Base-by-base conservation (phyloP, 768 basidiomycete species). In the Hysterangium stoloniferum region DNA sequence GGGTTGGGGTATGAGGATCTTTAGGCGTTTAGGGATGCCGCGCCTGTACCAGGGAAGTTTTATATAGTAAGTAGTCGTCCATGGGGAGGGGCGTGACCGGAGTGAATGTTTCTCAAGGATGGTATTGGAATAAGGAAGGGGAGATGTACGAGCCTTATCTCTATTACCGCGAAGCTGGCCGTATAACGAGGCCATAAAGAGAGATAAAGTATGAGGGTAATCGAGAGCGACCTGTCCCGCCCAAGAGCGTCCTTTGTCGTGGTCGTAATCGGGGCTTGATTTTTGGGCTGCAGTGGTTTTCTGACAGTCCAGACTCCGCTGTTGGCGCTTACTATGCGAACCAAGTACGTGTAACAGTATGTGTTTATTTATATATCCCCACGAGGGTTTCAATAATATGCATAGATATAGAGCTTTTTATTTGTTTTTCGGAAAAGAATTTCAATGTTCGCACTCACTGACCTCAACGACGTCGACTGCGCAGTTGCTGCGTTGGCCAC, bases 31-130 rank as follows among this genome's bases (percentile, higher is more conserved):
- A 20, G 44, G 35, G 4, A 47, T 25, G 8, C 31, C 25, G 33
- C 35, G 4, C 32, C 15, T 31, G 27, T 22, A 25, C 52, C 53
- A 53, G 27, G 38, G 45, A 8, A 48, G 28, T 24, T 41, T 73
- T 35, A 87, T 55, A 31, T 75, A 74, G 38, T 86, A 58, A 31
- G 76, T 71, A 38, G 81, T 63, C 47, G 79, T 76, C 82, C 84
- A 85, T 17, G 79, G 38, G 9, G 38, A 42, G 5, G 38, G 49
- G 13, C 32, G n/a, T 28, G 32, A 37, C 36, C 37, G 20, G 27
- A 52, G 48, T 34, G 41, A 38, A 25, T 58, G 57, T 38, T 59
- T 60, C 46, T 60, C 59, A 24, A 55, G 51, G 15, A 57, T 20
- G 32, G 57, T 55, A 6, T 50, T 56, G 20, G 57, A 51, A 47